Percentiles rank a stretch among this genome's conserved stretches.
These are phyloP conservation scores for Ceratocystis harringtonii DNA, from an alignment of 2,329 filamentous ascomycete species.

Conservation along the genomic window DNA sequence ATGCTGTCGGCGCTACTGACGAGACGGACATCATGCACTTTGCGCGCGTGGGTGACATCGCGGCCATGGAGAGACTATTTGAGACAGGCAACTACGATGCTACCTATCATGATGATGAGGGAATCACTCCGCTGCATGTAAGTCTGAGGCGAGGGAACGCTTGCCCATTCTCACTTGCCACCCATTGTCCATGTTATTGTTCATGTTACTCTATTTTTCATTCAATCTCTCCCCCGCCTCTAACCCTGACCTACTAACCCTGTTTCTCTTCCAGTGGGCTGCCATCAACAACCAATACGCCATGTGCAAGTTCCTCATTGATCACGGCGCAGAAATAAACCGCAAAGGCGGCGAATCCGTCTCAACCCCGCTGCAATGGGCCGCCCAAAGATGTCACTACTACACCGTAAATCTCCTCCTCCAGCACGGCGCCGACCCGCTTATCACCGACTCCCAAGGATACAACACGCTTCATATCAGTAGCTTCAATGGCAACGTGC, in stretches of 20 bases:
- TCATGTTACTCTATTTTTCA: background rate
- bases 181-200: too few relatives aligned
- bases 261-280: conserved; percentile 55
- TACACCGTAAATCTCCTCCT: conserved; percentile 90
- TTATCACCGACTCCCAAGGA: conserved; percentile 83
- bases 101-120: conserved; percentile 74
- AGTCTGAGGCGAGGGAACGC: conserved; percentile 22
- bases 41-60: conserved; percentile 73
- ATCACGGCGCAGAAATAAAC: conserved; percentile 75
- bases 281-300: conserved; percentile 98
- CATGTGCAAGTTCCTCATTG: conserved; percentile 90
- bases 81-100: conserved; percentile 69
- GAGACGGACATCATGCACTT: conserved; percentile 92
- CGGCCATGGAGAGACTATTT: conserved; percentile 77
- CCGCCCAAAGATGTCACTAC: conserved; percentile 89
- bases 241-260: conserved; percentile 16
- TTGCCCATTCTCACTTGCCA: too few relatives aligned
- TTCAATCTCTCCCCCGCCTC: background rate
- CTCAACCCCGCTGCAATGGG: conserved; percentile 91
- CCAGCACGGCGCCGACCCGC: conserved; percentile 78
- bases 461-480: conserved; percentile 97
- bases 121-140: conserved; percentile 92
- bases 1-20: conserved; percentile 18
- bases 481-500: conserved; percentile 91
- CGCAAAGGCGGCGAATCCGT: conserved; percentile 89